phyloP scores from a whole-genome alignment of 805 yeast genomes.

The Saturnispora quitensis region DNA sequence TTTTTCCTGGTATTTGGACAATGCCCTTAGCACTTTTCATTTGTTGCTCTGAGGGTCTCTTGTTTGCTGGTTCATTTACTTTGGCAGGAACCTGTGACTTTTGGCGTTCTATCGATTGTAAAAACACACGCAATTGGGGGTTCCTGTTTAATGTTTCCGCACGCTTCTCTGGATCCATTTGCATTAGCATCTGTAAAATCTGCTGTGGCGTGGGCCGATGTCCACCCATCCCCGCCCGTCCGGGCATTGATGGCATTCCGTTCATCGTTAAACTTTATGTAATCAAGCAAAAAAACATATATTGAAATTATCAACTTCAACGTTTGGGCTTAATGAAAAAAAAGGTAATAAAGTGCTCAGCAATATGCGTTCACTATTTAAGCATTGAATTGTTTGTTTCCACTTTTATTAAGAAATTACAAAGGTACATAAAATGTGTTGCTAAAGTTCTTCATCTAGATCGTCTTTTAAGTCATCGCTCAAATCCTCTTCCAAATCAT shows the following conservation, averaged over 20 bases:
- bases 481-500: not conserved
- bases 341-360: not conserved
- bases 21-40: not conserved
- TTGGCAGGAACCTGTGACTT: conserved; percentile 7
- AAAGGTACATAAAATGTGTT: not conserved
- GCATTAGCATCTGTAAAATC: conserved; percentile 26
- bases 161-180: conserved; percentile 29
- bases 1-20: not conserved
- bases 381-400: not conserved
- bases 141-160: conserved; percentile 25
- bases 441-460: not conserved
- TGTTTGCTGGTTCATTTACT: not conserved
- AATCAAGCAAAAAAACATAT: not conserved
- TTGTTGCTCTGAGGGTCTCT: not conserved
- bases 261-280: not conserved
- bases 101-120: conserved; percentile 29
- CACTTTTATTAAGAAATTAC: not conserved
- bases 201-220: conserved; percentile 22
- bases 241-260: not conserved
- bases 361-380: not conserved
- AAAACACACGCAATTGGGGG: conserved; percentile 27
- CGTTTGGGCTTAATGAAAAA: not conserved
- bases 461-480: not conserved
- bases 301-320: not conserved
- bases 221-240: not conserved